Evolutionary conservation across 2,329 filamentous ascomycete genomes (phyloP).

Genomic region (Pseudocercospora macadamiae): DNA sequence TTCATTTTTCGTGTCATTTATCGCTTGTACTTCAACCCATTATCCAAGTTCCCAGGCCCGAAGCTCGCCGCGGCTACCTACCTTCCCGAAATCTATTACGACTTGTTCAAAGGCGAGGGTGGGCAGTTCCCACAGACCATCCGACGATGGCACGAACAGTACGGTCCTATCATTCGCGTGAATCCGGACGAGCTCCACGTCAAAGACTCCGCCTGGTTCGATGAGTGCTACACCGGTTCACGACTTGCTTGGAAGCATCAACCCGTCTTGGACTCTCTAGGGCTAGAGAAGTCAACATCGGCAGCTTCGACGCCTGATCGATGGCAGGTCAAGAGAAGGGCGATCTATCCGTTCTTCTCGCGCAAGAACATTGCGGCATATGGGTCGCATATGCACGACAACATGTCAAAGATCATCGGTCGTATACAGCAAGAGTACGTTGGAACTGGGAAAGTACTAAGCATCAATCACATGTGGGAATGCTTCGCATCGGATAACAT

Average conservation of each 20-base stretch:
- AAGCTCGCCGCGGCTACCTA: slow-evolving; percentile 41
- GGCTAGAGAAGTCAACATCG: background rate
- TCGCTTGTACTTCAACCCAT: slow-evolving; percentile 38
- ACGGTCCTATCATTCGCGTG: slow-evolving; percentile 42
- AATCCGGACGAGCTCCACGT: slow-evolving; percentile 44
- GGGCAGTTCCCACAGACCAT: slow-evolving; percentile 15
- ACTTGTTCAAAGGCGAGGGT: slow-evolving; percentile 26
- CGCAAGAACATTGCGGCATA: slow-evolving; percentile 3
- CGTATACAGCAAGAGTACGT: slow-evolving; percentile 12
- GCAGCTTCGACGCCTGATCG: background rate
- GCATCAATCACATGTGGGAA: slow-evolving; percentile 14
- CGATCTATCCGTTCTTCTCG: background rate
- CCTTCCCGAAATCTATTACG: slow-evolving; percentile 43
- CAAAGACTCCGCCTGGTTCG: slow-evolving; percentile 39
- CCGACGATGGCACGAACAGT: slow-evolving; percentile 17
- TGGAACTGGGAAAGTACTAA: slow-evolving; percentile 5
- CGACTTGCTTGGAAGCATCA: slow-evolving; percentile 14
- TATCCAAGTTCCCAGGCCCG: slow-evolving; percentile 41
- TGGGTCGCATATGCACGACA: background rate
- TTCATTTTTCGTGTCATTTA: slow-evolving; percentile 20
- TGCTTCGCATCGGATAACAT: slow-evolving; percentile 20
- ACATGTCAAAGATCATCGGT: background rate
- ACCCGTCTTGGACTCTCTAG: background rate
- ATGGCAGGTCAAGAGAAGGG: background rate
- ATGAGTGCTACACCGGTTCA: slow-evolving; percentile 37